These are phyloP conservation scores for Brachypodium distachyon DNA, from an alignment of 202 grass and related monocot species.

Conservation along the genomic window DNA sequence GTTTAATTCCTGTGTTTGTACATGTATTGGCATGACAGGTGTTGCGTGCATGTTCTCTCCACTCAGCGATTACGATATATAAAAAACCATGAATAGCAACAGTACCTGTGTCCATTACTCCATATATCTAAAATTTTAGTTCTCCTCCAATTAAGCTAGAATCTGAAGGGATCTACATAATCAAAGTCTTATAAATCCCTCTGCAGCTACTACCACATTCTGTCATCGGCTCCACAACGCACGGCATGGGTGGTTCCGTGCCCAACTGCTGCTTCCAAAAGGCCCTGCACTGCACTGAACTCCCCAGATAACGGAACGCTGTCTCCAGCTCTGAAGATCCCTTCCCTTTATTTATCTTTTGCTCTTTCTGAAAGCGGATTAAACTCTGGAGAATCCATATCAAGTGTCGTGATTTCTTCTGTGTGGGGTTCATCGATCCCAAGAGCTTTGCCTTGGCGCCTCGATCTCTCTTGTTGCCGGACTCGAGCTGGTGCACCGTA, in stretches of 20 bases:
- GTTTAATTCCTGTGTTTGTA: too few relatives aligned
- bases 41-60: conserved; percentile 32
- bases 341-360: too few relatives aligned
- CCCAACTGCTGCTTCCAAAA: conserved; percentile 1
- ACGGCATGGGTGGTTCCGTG: conserved; percentile 6
- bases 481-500: background rate
- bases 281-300: conserved; percentile 12
- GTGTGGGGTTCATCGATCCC: too few relatives aligned
- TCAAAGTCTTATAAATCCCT: background rate
- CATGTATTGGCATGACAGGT: conserved; percentile 20
- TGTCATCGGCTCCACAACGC: background rate
- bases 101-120: background rate
- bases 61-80: too few relatives aligned
- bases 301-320: conserved; percentile 9
- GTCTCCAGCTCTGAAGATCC: background rate
- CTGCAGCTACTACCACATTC: background rate
- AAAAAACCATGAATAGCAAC: background rate
- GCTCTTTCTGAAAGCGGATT: background rate
- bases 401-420: background rate
- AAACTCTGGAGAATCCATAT: background rate
- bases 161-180: background rate
- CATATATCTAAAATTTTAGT: background rate
- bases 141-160: background rate
- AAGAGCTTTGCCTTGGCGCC: background rate
- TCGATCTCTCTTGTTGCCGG: background rate